Evolutionary conservation across 1,284 basidiomycete genomes (phyloP).

Genomic region (Inonotus obliquus): DNA sequence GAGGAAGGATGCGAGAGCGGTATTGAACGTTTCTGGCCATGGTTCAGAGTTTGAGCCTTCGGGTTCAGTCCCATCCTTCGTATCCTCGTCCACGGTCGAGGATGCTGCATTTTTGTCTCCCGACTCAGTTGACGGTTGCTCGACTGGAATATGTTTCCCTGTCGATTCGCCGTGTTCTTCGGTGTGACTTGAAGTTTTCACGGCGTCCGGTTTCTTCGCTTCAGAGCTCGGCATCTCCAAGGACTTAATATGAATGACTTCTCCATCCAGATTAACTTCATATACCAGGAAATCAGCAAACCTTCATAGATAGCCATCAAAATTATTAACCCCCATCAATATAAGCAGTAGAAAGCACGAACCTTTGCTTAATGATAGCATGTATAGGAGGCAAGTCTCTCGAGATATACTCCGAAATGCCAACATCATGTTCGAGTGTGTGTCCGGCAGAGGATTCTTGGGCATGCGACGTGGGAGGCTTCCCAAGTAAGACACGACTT

Average conservation of each 20-base stretch:
- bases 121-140: background rate
- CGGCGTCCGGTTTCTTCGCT: constrained; percentile 31
- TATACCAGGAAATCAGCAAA: constrained; percentile 94
- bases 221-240: constrained; percentile 63
- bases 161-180: background rate
- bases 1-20: constrained; percentile 55
- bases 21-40: constrained; percentile 64
- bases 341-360: constrained; percentile 21
- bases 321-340: constrained; percentile 10
- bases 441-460: constrained; percentile 47
- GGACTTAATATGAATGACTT: constrained; percentile 75
- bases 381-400: constrained; percentile 67
- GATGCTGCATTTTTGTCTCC: background rate
- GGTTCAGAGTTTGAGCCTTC: constrained; percentile 28
- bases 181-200: constrained; percentile 10
- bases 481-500: constrained; percentile 61
- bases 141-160: background rate
- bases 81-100: background rate
- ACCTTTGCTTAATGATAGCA: constrained; percentile 96
- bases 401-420: constrained; percentile 85
- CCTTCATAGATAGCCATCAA: constrained; percentile 50
- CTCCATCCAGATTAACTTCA: constrained; percentile 78
- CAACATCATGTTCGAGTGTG: constrained; percentile 80
- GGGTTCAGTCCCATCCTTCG: background rate
- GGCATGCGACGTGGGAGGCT: constrained; percentile 44